Evolutionary conservation across 306 rosid species (phyloP), one percentile per base, ranked within the genome.

Genomic region (Cicer arietinum): DNA sequence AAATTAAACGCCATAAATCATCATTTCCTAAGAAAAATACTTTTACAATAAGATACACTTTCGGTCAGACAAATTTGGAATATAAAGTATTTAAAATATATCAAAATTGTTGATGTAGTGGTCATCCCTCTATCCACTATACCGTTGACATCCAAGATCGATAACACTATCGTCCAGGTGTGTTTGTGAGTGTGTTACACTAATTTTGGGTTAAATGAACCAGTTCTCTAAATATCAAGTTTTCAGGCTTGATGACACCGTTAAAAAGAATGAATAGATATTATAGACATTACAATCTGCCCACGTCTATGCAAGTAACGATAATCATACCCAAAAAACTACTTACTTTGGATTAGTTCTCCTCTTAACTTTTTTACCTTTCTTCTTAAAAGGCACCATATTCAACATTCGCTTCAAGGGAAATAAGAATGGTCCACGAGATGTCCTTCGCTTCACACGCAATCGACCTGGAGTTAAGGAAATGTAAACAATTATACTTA

Each of bases 321-420:
- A 61, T 22, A 76, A 58, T 20, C 47, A 52, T 30, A 30, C 7
- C 71, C 18, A 44, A 39, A 66, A 35, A 10, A 40, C 6, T 43
- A 18, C 18, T 76, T 58, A 77, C 25, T 69, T 69, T 67, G 18
- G 52, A 71, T 59, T 83, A 57, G 85, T 65, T 78, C 67, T 78
- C 53, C 75, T 73, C 82, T 81, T 84, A 25, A 51, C 64, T 83
- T 78, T 82, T 54, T 76, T 43, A 70, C 83, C 73, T 87, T 83
- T 91, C 79, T 76, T 88, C 88, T 94, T 90, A 67, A 90, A 85
- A 37, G 87, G 41, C 18, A 51, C 42, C 42, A 74, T 63, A 84
- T 75, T 84, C 78, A 85, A 50, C 74, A 86, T 75, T 2, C 83
- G 90, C 87, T 71, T 90, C 52, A 89, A 86, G 66, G 91, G 94